These are phyloP conservation scores for Knufia petricola DNA, from an alignment of 2,329 filamentous ascomycete species.

Conservation along the genomic window DNA sequence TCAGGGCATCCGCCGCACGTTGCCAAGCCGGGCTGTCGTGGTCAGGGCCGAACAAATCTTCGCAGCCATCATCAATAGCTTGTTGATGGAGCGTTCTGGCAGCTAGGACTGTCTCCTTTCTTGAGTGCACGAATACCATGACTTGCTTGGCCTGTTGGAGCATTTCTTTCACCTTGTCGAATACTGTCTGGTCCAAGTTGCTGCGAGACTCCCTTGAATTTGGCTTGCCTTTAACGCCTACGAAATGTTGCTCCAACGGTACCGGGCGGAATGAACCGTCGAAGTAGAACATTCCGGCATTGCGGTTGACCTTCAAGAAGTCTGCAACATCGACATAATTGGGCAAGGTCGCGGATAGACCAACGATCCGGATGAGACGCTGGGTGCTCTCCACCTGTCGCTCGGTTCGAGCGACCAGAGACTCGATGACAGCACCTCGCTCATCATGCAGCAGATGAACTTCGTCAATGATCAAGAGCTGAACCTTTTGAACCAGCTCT, in stretches of 20 bases:
- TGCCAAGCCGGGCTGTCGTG: conserved; percentile 64
- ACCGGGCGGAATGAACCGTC: conserved; percentile 93
- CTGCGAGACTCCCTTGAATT: conserved; percentile 73
- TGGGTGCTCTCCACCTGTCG: conserved; percentile 97
- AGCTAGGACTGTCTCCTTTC: conserved; percentile 84
- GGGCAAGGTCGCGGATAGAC: conserved; percentile 86
- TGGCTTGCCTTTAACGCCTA: conserved; percentile 87
- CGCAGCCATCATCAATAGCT: conserved; percentile 67
- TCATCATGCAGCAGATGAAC: conserved; percentile 99
- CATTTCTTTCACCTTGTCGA: conserved; percentile 94
- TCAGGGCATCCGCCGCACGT: conserved; percentile 72
- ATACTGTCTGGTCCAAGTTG: conserved; percentile 77
- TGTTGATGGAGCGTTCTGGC: conserved; percentile 79
- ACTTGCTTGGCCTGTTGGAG: conserved; percentile 84
- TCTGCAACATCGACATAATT: conserved; percentile 97
- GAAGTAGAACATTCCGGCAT: conserved; percentile 92
- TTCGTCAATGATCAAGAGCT: conserved; percentile 93
- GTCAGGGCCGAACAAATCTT: conserved; percentile 73
- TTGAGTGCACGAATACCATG: conserved; percentile 98
- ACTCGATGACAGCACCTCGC: conserved; percentile 89
- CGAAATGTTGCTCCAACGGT: conserved; percentile 91
- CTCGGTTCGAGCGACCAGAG: conserved; percentile 86
- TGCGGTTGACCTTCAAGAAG: conserved; percentile 90
- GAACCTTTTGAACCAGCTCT: conserved; percentile 92
- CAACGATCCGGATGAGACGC: conserved; percentile 90